Evolutionary conservation across 2,329 filamentous ascomycete species (phyloP).

Genomic region (Epichloe sp.): DNA sequence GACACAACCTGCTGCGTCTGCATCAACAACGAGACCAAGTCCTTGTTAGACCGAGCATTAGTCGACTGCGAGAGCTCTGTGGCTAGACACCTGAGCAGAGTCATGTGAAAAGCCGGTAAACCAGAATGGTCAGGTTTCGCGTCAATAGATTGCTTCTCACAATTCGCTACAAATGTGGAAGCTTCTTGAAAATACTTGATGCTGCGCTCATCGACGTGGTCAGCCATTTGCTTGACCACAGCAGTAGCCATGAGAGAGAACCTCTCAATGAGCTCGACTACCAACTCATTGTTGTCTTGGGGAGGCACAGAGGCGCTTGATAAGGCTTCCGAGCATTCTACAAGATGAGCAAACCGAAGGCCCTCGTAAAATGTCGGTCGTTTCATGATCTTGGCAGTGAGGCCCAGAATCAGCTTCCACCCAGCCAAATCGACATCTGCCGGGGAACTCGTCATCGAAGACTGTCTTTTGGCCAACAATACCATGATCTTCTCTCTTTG

Average conservation of each 20-base stretch:
- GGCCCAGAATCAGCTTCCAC: conserved; percentile 27
- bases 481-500: conserved; percentile 31
- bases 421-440: conserved; percentile 14
- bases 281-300: conserved; percentile 12
- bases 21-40: conserved; percentile 12
- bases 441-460: conserved; percentile 13
- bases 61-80: conserved; percentile 16
- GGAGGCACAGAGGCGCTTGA: conserved; percentile 14
- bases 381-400: conserved; percentile 36
- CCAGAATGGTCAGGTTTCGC: neutral
- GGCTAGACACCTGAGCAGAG: conserved; percentile 22
- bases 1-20: conserved; percentile 16
- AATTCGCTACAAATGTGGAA: conserved; percentile 14
- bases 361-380: conserved; percentile 37
- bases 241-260: conserved; percentile 19
- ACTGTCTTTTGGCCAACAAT: conserved; percentile 16
- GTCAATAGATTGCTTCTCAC: conserved; percentile 7
- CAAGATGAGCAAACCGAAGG: conserved; percentile 27
- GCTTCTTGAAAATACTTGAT: conserved; percentile 23
- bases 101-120: conserved; percentile 20
- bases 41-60: conserved; percentile 13
- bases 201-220: conserved; percentile 29
- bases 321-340: conserved; percentile 21
- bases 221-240: conserved; percentile 30
- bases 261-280: conserved; percentile 21